These are phyloP conservation scores for Kurtzmaniella cleridarum DNA, from an alignment of 805 yeast species.

Conservation along the genomic window DNA sequence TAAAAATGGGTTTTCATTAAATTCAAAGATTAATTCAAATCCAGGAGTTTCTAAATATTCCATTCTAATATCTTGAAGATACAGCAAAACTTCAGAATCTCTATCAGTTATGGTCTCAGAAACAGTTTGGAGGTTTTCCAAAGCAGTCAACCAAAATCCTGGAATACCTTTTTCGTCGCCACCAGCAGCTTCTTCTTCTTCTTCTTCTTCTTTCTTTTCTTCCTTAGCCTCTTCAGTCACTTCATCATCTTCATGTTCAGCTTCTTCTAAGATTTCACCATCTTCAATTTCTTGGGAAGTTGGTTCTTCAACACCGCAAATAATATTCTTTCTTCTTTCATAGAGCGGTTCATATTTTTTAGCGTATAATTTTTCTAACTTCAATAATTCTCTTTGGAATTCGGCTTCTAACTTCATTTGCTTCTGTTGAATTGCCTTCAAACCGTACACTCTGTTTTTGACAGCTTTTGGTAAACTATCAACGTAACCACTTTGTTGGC, in stretches of 20 bases:
- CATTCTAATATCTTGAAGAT: constrained; percentile 65
- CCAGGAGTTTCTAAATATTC: constrained; percentile 84
- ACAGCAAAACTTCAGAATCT: constrained; percentile 76
- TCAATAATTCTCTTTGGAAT: constrained; percentile 83
- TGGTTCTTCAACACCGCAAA: constrained; percentile 74
- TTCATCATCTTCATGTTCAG: constrained; percentile 39
- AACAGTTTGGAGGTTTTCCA: constrained; percentile 77
- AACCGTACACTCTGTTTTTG: constrained; percentile 71
- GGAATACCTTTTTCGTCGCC: constrained; percentile 71
- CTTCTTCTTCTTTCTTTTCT: constrained; percentile 37
- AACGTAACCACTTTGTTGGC: constrained; percentile 82
- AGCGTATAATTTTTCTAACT: constrained; percentile 76
- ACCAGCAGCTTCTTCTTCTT: constrained; percentile 33
- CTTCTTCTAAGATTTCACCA: constrained; percentile 69
- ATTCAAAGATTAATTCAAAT: constrained; percentile 79
- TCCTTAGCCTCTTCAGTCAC: constrained; percentile 29
- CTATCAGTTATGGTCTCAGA: constrained; percentile 84
- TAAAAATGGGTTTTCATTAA: constrained; percentile 71
- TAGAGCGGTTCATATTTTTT: constrained; percentile 71
- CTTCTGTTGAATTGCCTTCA: constrained; percentile 74
- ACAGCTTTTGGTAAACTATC: constrained; percentile 67
- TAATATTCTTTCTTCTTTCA: constrained; percentile 63
- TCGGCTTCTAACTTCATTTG: constrained; percentile 84
- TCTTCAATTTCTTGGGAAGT: constrained; percentile 68
- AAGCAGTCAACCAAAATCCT: constrained; percentile 93